Evolutionary conservation across 306 rosid species (phyloP).

Genomic region (Psophocarpus tetragonolobus): DNA sequence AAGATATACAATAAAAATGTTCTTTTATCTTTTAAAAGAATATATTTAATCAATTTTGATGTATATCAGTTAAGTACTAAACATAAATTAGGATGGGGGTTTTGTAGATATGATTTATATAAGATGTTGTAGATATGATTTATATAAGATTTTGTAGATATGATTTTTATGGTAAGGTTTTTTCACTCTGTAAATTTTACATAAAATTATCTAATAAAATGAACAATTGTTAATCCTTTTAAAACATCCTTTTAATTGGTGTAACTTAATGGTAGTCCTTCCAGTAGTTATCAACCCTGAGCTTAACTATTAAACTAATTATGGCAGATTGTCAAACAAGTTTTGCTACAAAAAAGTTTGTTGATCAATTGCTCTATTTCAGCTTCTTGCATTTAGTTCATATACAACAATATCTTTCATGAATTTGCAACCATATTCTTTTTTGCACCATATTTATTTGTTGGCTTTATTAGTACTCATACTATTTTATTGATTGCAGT

Average conservation of each 20-base stretch:
- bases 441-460: background rate
- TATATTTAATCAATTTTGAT: background rate
- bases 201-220: background rate
- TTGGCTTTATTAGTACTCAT: background rate
- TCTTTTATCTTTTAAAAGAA: background rate
- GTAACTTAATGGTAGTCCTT: background rate
- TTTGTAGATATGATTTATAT: background rate
- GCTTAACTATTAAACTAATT: background rate
- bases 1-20: background rate
- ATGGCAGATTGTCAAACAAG: background rate
- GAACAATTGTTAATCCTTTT: no score
- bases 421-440: background rate
- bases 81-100: no score
- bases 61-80: background rate
- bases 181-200: no score
- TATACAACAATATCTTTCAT: background rate
- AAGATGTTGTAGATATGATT: background rate
- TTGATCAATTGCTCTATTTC: background rate
- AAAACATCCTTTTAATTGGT: no score
- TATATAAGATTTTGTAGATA: background rate
- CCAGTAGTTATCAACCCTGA: background rate
- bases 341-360: background rate
- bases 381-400: background rate
- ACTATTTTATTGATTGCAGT: background rate
- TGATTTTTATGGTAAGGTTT: background rate